Conservation (phyloP, 164 flowering plant species). For the Nymphaea thermarum region DNA sequence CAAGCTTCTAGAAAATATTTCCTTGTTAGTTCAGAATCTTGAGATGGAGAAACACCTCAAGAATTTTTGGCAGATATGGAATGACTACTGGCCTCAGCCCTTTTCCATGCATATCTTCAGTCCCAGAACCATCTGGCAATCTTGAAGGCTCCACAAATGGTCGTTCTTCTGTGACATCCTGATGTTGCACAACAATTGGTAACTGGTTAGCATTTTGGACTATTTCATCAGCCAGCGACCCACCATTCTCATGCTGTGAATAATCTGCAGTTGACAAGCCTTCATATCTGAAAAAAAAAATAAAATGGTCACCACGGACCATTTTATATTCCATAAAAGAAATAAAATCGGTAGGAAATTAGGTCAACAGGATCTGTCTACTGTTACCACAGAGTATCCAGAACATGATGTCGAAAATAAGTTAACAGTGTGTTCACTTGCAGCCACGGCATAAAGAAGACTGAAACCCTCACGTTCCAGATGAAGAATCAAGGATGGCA, state of each 20-base stretch:
- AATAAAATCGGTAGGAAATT: no score
- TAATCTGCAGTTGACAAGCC: no score
- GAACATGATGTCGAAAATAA: background rate
- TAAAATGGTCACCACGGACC: no score
- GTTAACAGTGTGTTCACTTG: background rate
- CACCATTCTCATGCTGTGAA: no score
- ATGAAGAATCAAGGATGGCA: background rate
- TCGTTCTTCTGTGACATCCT: background rate
- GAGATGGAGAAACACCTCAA: background rate
- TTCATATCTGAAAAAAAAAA: no score
- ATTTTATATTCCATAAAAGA: no score
- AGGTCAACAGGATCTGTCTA: no score
- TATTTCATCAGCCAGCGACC: no score
- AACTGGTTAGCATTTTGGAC: no score
- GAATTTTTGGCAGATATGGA: slow-evolving; percentile 1
- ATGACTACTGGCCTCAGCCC: background rate
- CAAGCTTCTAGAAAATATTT: no score
- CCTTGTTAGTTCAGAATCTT: no score
- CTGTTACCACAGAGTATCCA: background rate
- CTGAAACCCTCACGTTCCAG: background rate
- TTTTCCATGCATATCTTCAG: background rate
- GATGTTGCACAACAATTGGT: background rate
- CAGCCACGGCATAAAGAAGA: background rate
- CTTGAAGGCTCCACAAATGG: background rate
- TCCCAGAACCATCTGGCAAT: slow-evolving; percentile 1